These are phyloP conservation scores for Herpotrichia juniperi DNA, from an alignment of 2,329 filamentous ascomycete genomes.

Conservation along the genomic window DNA sequence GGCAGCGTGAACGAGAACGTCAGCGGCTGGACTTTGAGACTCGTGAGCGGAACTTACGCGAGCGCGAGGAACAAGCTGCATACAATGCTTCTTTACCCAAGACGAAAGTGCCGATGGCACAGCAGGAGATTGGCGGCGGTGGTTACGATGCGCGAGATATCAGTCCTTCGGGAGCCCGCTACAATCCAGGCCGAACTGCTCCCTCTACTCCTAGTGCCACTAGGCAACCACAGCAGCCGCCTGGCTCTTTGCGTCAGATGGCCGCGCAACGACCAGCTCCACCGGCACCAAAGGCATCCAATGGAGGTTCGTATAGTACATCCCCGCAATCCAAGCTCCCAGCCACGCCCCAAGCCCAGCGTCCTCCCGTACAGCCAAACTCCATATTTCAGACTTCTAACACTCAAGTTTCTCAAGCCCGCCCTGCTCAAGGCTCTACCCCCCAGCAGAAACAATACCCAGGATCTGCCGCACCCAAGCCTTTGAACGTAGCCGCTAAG, in stretches of 20 bases:
- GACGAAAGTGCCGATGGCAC: conserved; percentile 77
- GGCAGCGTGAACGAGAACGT: conserved; percentile 47
- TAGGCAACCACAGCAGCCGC: conserved; percentile 59
- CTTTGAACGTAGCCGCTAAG: conserved; percentile 59
- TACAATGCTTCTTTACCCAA: conserved; percentile 92
- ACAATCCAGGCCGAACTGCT: conserved; percentile 83
- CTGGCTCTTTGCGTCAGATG: conserved; percentile 57
- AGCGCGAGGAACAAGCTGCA: conserved; percentile 76
- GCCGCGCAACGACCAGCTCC: conserved; percentile 83
- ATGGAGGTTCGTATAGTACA: conserved; percentile 38
- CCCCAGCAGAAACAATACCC: conserved; percentile 42
- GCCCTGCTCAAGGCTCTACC: conserved; percentile 52
- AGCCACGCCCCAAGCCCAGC: conserved; percentile 27
- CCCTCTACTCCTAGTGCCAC: conserved; percentile 73
- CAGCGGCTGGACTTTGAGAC: conserved; percentile 51
- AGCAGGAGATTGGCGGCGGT: conserved; percentile 80
- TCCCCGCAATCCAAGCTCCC: conserved; percentile 36
- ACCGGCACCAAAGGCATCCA: conserved; percentile 63
- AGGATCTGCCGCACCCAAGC: conserved; percentile 58
- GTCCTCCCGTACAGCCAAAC: conserved; percentile 54
- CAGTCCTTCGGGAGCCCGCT: conserved; percentile 66
- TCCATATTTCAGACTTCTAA: conserved; percentile 40
- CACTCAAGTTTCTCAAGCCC: conserved; percentile 48
- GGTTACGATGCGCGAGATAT: conserved; percentile 54
- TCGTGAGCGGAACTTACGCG: too few species aligned